A percentile compares a stretch with the other conserved stretches of the same genome.
Conservation (phyloP, 768 basidiomycete genomes). For the Gyrodon lividus region DNA sequence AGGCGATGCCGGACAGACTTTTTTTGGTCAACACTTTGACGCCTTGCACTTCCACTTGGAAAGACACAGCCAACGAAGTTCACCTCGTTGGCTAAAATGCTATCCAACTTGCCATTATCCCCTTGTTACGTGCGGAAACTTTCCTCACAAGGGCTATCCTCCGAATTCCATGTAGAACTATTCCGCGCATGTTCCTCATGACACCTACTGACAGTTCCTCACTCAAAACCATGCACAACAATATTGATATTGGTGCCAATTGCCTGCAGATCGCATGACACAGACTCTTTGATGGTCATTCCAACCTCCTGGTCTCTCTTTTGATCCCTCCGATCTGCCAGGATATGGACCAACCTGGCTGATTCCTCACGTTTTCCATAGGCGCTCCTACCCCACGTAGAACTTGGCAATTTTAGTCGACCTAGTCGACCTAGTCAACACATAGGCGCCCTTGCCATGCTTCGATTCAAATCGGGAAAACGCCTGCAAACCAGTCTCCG, state of each 20-base stretch:
- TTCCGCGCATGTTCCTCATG: background rate
- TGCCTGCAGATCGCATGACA: background rate
- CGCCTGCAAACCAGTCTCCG: background rate
- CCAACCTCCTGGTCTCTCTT: background rate
- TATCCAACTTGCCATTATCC: background rate
- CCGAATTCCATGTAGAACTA: conserved; percentile 9
- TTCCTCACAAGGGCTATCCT: conserved; percentile 9
- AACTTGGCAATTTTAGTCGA: conserved; percentile 3
- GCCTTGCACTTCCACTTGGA: conserved; percentile 9
- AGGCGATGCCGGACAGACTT: conserved; percentile 7
- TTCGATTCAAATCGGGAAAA: conserved; percentile 4
- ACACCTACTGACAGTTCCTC: background rate
- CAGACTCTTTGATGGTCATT: background rate
- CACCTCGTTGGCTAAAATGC: background rate
- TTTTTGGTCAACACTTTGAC: background rate
- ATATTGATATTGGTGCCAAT: background rate
- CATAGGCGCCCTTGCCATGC: conserved; percentile 8
- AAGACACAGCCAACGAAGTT: conserved; percentile 16
- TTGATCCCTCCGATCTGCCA: conserved; percentile 1
- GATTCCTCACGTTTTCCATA: conserved; percentile 1
- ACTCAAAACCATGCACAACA: too few species aligned
- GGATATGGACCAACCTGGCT: conserved; percentile 2
- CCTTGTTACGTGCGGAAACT: background rate
- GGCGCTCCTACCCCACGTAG: conserved; percentile 5
- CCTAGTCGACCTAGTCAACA: too few species aligned